A percentile compares a stretch with the other conserved stretches of the same genome.
Conservation (phyloP, 345 rosid genomes). For the Iberis pinnata region DNA sequence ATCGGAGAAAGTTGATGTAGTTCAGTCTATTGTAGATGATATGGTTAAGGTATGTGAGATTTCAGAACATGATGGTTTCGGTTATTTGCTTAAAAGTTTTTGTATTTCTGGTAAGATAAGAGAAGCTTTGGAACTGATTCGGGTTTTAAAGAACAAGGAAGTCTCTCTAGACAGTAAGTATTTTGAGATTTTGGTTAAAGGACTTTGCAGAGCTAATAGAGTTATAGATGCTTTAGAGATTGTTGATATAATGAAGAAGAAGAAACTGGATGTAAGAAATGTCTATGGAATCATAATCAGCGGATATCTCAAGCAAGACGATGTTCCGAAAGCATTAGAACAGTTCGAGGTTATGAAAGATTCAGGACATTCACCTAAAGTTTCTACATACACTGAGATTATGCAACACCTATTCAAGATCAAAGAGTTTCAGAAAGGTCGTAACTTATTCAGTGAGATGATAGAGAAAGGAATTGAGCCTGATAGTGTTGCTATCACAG, state of each 20-base stretch:
- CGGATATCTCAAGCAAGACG: slow-evolving; percentile 55
- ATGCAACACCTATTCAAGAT: slow-evolving; percentile 55
- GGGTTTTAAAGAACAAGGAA: slow-evolving; percentile 46
- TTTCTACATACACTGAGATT: slow-evolving; percentile 58
- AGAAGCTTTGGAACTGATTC: slow-evolving; percentile 64
- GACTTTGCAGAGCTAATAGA: slow-evolving; percentile 59
- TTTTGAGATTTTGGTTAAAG: slow-evolving; percentile 63
- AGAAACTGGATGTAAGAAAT: slow-evolving; percentile 38
- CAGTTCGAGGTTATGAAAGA: slow-evolving; percentile 47
- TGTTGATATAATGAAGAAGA: slow-evolving; percentile 59
- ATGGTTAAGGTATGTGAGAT: slow-evolving; percentile 47
- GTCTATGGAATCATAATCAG: slow-evolving; percentile 46
- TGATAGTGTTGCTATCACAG: slow-evolving; percentile 48
- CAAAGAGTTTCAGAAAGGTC: slow-evolving; percentile 49
- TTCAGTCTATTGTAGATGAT: slow-evolving; percentile 48
- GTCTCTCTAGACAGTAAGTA: slow-evolving; percentile 37
- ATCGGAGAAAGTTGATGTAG: slow-evolving; percentile 43
- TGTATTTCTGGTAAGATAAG: slow-evolving; percentile 63
- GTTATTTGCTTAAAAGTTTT: slow-evolving; percentile 52
- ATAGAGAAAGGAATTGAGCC: slow-evolving; percentile 46
- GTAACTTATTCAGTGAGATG: slow-evolving; percentile 57
- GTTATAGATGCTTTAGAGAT: slow-evolving; percentile 71
- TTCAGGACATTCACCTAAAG: slow-evolving; percentile 38
- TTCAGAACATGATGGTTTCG: slow-evolving; percentile 45
- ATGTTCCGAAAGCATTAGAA: slow-evolving; percentile 50